Conservation (phyloP, 768 basidiomycete genomes). For the Calocera viscosa region DNA sequence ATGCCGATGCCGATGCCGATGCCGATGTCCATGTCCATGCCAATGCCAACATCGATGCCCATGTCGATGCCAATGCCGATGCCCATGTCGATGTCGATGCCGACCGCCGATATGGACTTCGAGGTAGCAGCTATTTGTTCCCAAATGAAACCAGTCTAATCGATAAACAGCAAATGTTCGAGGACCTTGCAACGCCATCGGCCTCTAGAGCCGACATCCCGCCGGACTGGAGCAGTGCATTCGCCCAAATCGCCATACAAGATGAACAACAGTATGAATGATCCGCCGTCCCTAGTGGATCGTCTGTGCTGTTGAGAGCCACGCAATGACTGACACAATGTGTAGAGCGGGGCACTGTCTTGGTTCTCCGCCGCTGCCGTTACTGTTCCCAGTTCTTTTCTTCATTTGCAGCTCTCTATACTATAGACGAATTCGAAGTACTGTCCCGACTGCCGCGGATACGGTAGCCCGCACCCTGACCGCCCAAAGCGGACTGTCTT, state of each 20-base stretch:
- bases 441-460: background rate
- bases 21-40: too few relatives aligned
- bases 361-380: too few relatives aligned
- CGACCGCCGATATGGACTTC: background rate
- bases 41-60: too few relatives aligned
- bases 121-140: background rate
- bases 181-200: background rate
- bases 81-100: background rate
- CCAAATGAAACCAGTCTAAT: background rate
- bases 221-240: conserved; percentile 6
- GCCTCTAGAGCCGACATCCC: background rate
- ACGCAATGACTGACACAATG: too few relatives aligned
- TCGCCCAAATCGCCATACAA: background rate
- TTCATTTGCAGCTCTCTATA: too few relatives aligned
- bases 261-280: background rate
- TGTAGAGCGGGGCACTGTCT: too few relatives aligned
- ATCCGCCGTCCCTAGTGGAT: background rate
- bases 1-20: background rate
- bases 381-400: too few relatives aligned
- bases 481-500: background rate
- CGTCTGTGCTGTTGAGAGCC: too few relatives aligned
- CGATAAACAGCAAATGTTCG: background rate
- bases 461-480: background rate
- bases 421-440: too few relatives aligned
- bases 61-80: background rate